phyloP scores from a whole-genome alignment of 2,329 filamentous ascomycete genomes.

The Bipolaris cookei region DNA sequence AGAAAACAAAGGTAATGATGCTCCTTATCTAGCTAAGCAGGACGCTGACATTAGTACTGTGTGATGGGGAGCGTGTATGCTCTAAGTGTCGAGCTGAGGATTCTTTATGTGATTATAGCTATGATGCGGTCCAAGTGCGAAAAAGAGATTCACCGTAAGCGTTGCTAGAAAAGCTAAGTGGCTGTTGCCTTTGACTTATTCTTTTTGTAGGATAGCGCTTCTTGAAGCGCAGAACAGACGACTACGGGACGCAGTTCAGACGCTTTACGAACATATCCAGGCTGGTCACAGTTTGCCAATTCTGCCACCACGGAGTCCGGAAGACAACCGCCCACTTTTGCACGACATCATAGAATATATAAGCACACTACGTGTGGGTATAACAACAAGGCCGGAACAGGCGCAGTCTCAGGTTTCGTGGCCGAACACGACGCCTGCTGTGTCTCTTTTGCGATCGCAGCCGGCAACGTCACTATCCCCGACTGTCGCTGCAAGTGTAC shows the following conservation, averaged over 20 bases:
- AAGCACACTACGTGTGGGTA: background rate
- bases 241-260: background rate
- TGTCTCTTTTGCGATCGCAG: background rate
- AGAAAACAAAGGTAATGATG: conserved; percentile 15
- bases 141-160: too few species aligned
- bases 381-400: background rate
- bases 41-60: conserved; percentile 4
- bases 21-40: conserved; percentile 1
- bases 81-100: background rate
- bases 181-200: background rate
- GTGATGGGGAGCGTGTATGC: conserved; percentile 1
- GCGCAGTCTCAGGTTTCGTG: background rate
- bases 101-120: background rate
- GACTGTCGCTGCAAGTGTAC: background rate
- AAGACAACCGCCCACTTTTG: background rate
- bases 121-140: too few species aligned
- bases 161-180: background rate
- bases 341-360: conserved; percentile 3
- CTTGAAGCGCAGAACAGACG: conserved; percentile 4
- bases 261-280: background rate
- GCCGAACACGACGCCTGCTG: background rate
- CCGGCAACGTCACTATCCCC: background rate
- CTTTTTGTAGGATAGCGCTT: background rate
- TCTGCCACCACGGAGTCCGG: background rate
- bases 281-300: background rate